Evolutionary conservation across 148 eudicot species (phyloP).

Genomic region (Fagopyrum esculentum): DNA sequence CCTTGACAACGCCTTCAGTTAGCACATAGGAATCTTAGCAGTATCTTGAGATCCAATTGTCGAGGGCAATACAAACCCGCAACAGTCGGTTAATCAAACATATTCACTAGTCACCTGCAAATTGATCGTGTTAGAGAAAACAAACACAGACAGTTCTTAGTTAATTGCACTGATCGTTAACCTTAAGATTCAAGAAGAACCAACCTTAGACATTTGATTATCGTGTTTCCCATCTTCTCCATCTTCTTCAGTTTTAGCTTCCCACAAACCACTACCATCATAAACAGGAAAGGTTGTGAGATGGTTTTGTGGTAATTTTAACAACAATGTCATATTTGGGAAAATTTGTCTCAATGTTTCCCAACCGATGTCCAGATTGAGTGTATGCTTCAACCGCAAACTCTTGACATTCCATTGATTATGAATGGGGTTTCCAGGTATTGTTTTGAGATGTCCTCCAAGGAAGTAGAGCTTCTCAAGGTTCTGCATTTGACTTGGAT

Average conservation of each 20-base stretch:
- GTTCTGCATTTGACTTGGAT: background rate
- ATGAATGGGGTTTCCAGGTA: background rate
- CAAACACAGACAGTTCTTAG: no score
- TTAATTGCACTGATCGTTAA: no score
- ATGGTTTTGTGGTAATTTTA: constrained; percentile 22
- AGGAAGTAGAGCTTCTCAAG: constrained; percentile 34
- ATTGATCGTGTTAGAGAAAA: no score
- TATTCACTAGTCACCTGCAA: no score
- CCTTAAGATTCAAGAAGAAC: no score
- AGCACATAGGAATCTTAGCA: constrained; percentile 72
- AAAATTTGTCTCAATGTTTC: constrained; percentile 10
- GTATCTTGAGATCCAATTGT: constrained; percentile 84
- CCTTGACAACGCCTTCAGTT: constrained; percentile 83
- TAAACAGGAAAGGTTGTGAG: constrained; percentile 22
- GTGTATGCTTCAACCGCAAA: background rate
- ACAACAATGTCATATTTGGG: constrained; percentile 21
- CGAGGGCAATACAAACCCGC: constrained; percentile 85
- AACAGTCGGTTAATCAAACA: constrained; percentile 6
- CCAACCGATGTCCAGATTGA: background rate
- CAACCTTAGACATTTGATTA: no score
- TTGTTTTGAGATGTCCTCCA: constrained; percentile 33
- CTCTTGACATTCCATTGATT: constrained; percentile 21
- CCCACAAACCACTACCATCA: constrained; percentile 26
- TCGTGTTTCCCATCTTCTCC: no score
- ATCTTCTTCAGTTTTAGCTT: background rate